phyloP scores from a whole-genome alignment of 179 eudicot species.

The Vitellaria paradoxa region DNA sequence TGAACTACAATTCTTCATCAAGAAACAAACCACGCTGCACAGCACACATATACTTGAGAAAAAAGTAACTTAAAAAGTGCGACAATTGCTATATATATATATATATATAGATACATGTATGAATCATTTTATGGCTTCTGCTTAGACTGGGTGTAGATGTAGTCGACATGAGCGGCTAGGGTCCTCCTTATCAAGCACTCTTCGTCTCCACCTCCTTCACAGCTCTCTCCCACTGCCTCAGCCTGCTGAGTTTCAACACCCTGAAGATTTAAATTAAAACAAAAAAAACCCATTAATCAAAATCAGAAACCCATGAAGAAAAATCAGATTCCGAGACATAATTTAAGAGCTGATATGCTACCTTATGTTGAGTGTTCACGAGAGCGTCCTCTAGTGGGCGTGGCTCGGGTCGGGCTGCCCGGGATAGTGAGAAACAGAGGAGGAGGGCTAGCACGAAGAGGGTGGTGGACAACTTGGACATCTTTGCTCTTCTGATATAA shows the following conservation, averaged over 20 bases:
- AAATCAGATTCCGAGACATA: background rate
- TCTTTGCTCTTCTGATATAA: background rate
- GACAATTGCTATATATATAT: too few relatives aligned
- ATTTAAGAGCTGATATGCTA: background rate
- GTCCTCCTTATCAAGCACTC: conserved; percentile 38
- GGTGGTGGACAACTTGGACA: background rate
- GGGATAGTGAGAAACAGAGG: background rate
- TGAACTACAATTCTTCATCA: too few relatives aligned
- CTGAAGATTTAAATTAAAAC: background rate
- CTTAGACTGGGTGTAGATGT: conserved; percentile 35
- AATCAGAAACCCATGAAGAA: background rate
- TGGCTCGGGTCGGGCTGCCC: background rate
- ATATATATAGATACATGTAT: background rate
- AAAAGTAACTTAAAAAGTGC: too few relatives aligned
- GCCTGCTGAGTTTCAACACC: background rate
- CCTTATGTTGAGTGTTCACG: background rate
- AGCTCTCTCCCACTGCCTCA: conserved; percentile 6
- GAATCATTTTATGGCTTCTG: conserved; percentile 11
- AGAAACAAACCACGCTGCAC: too few relatives aligned
- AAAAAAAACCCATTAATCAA: background rate
- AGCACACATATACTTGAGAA: too few relatives aligned
- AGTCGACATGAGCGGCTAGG: conserved; percentile 4
- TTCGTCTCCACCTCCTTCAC: conserved; percentile 23
- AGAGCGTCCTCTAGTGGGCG: background rate
- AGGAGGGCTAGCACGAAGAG: background rate